Percentiles rank a stretch among this genome's conserved stretches.
These are phyloP conservation scores for Ophiostoma sp. DNA, from an alignment of 2,329 filamentous ascomycete genomes.

Conservation along the genomic window DNA sequence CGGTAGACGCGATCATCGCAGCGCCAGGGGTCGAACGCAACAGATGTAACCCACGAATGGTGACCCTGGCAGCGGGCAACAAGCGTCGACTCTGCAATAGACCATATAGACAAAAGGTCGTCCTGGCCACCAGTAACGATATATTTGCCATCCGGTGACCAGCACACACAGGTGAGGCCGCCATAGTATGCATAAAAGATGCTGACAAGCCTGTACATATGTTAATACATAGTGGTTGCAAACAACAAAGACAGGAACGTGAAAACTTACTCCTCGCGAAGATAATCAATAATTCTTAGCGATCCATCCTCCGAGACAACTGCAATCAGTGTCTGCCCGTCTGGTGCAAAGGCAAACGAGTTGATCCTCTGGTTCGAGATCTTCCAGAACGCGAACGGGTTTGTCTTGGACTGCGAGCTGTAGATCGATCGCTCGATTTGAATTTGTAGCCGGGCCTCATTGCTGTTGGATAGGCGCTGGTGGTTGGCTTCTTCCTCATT, in stretches of 20 bases:
- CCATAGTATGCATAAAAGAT: slow-evolving; percentile 91
- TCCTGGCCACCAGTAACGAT: slow-evolving; percentile 93
- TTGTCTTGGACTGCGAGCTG: slow-evolving; percentile 87
- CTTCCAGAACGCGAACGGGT: slow-evolving; percentile 90
- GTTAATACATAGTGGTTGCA: not conserved
- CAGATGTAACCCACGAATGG: slow-evolving; percentile 87
- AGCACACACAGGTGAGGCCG: slow-evolving; percentile 86
- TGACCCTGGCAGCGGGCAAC: slow-evolving; percentile 92
- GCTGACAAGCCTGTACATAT: slow-evolving; percentile 63
- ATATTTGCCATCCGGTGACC: slow-evolving; percentile 96
- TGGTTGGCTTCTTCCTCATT: slow-evolving; percentile 63
- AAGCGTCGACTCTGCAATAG: slow-evolving; percentile 66
- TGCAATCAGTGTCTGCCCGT: slow-evolving; percentile 71
- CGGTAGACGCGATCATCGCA: slow-evolving; percentile 94
- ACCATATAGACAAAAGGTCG: slow-evolving; percentile 95
- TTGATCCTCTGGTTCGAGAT: slow-evolving; percentile 87
- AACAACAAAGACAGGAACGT: not conserved
- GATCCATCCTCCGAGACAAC: slow-evolving; percentile 89
- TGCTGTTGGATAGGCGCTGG: slow-evolving; percentile 37
- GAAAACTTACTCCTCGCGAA: slow-evolving; percentile 66
- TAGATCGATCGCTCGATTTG: slow-evolving; percentile 85
- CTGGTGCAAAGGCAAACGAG: slow-evolving; percentile 85
- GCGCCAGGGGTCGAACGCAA: slow-evolving; percentile 94
- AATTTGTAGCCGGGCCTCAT: slow-evolving; percentile 44
- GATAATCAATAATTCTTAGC: slow-evolving; percentile 82